Base-by-base conservation (phyloP, 352 stramenopile species). In the Plasmopara viticola region DNA sequence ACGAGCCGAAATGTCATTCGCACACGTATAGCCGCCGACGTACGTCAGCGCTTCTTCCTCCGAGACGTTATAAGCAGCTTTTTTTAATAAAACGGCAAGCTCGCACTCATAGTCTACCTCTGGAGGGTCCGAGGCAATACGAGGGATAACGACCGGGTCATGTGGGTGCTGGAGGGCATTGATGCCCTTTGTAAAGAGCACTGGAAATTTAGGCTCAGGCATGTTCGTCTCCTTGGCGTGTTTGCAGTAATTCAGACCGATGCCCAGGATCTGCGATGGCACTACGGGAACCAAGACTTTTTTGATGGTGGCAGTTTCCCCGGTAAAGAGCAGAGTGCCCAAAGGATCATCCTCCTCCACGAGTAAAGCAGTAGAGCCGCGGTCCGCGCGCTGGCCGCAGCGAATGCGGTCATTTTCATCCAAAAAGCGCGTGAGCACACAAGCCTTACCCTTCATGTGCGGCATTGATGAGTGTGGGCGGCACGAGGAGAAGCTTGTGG, bases 61-160 rank as follows among this genome's bases (percentile, higher is more conserved):
- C 12, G 75, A 84, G 31, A 96, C 84, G 53, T 96, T 74, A 51
- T 86, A 91, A 61, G 76, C 87, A 10, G 56, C 60, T 43, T 89
- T 72, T n/a, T 82, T 80, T 28, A 96, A 81, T 41, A 97, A 68
- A 1, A 97, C 81, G 0, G 86, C 89, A 20, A 97, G 70, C 55
- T 97, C 89, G 56, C 85, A 94, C 53, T 97, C 89, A 48, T 95
- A 96, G 60, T 97, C 89, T 9, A 96, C 68, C 57, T 96, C 78
- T 17, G 72, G 66, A 8, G 78, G 78, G 17, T 75, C 67, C 5
- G 64, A 72, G 6, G 81, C 74, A 15, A 90, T 73, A 30, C 78
- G 77, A 4, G 87, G 88, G 44, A 95, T 90, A 43, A 90, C 72
- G 9, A 97, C 70, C 1, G 82, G 66, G 18, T 79, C 77, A 45